These are phyloP conservation scores for Kwoniella shivajii DNA, from an alignment of 1,284 basidiomycete species.

Conservation along the genomic window DNA sequence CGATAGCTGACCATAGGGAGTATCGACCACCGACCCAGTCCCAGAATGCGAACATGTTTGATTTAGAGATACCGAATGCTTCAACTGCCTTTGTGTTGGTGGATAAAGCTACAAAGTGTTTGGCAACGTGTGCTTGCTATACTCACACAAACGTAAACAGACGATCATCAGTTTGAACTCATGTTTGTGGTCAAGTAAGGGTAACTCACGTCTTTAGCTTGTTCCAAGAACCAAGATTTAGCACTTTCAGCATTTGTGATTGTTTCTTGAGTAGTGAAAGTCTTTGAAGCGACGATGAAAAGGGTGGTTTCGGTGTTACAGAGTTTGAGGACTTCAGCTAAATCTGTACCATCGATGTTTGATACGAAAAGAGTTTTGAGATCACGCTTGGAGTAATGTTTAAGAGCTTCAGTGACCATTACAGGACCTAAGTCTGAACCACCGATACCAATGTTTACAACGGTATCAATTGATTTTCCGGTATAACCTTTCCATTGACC, in stretches of 20 bases:
- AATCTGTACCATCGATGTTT: slow-evolving; percentile 98
- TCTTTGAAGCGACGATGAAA: slow-evolving; percentile 98
- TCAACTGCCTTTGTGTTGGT: slow-evolving; percentile 95
- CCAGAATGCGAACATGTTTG: slow-evolving; percentile 99
- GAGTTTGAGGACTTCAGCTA: slow-evolving; percentile 80
- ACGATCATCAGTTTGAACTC: background rate
- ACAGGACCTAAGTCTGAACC: slow-evolving; percentile 97
- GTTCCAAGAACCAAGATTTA: slow-evolving; percentile 87
- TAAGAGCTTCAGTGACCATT: slow-evolving; percentile 98
- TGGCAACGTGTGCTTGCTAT: slow-evolving; percentile 84
- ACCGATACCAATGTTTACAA: slow-evolving; percentile 99
- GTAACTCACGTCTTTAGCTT: slow-evolving; percentile 69
- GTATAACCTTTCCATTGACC: slow-evolving; percentile 96
- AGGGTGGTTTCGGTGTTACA: slow-evolving; percentile 92
- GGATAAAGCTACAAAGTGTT: slow-evolving; percentile 97
- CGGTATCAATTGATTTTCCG: slow-evolving; percentile 87
- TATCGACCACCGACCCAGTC: slow-evolving; percentile 99
- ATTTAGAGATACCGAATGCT: slow-evolving; percentile 86
- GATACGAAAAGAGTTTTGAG: slow-evolving; percentile 88
- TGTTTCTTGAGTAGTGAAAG: slow-evolving; percentile 99
- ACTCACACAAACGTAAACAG: no score
- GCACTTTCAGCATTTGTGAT: slow-evolving; percentile 97
- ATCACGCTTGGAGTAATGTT: slow-evolving; percentile 87
- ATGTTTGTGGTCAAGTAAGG: no score
- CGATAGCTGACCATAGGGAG: slow-evolving; percentile 97